A percentile compares a stretch with the other conserved stretches of the same genome.
These are phyloP conservation scores for Musa troglodytarum DNA, from an alignment of 176 grass and related monocot genomes.

Conservation along the genomic window DNA sequence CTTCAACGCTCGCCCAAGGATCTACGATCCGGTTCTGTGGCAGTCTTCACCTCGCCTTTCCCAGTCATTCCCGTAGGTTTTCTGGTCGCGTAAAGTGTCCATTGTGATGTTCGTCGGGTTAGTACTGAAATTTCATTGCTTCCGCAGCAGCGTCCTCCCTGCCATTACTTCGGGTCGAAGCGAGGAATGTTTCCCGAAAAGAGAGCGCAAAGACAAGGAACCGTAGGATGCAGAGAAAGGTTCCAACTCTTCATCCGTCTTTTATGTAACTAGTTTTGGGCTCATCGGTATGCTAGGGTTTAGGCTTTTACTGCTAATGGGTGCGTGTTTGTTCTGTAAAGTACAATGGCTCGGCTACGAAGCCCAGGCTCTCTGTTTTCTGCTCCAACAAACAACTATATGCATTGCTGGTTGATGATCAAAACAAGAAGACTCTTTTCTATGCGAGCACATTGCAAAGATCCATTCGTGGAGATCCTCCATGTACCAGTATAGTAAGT, in stretches of 20 bases:
- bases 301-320: background rate
- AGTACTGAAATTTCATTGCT: background rate
- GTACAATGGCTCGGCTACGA: constrained; percentile 69
- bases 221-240: constrained; percentile 66
- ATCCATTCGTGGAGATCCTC: constrained; percentile 46
- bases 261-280: background rate
- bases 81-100: background rate
- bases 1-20: background rate
- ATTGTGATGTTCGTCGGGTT: background rate
- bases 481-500: constrained; percentile 39
- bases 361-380: constrained; percentile 80
- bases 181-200: constrained; percentile 40
- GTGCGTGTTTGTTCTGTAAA: constrained; percentile 24
- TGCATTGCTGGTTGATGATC: constrained; percentile 83
- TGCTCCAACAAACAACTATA: constrained; percentile 81
- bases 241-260: background rate
- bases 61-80: background rate
- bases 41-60: background rate
- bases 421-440: constrained; percentile 73
- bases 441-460: constrained; percentile 77
- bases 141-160: background rate
- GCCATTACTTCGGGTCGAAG: constrained; percentile 42
- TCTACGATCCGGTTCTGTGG: background rate
- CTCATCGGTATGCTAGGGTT: background rate
- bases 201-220: constrained; percentile 84